These are phyloP conservation scores for Lachnellula arida DNA, from an alignment of 2,329 filamentous ascomycete genomes.

Conservation along the genomic window DNA sequence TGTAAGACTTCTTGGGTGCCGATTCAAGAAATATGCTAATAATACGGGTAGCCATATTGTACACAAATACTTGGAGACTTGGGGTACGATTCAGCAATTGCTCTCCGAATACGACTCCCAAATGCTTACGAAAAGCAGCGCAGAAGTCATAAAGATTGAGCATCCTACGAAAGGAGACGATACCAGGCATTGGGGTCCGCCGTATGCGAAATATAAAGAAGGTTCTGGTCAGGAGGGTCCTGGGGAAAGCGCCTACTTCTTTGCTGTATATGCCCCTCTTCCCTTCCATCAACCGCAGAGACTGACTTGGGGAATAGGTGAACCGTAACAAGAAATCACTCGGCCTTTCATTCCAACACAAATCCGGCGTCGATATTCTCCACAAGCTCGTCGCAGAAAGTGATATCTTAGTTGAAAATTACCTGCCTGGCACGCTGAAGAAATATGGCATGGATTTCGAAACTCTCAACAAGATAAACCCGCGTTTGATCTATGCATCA, in stretches of 20 bases:
- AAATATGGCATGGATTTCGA: slow-evolving; percentile 92
- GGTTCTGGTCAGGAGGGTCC: slow-evolving; percentile 58
- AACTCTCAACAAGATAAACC: slow-evolving; percentile 75
- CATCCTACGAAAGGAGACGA: slow-evolving; percentile 90
- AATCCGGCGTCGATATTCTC: slow-evolving; percentile 77
- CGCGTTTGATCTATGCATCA: slow-evolving; percentile 83
- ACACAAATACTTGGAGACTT: slow-evolving; percentile 95
- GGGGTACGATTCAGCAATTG: slow-evolving; percentile 57
- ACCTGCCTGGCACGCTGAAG: slow-evolving; percentile 80
- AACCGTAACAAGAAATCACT: slow-evolving; percentile 98
- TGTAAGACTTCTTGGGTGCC: slow-evolving; percentile 49
- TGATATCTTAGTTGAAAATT: slow-evolving; percentile 95
- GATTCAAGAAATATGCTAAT: neutral
- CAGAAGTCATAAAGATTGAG: slow-evolving; percentile 96
- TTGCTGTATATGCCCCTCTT: slow-evolving; percentile 57
- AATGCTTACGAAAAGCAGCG: slow-evolving; percentile 46
- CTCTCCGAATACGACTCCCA: slow-evolving; percentile 22
- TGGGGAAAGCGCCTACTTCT: slow-evolving; percentile 92
- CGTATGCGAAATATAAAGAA: slow-evolving; percentile 74
- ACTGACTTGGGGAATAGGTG: slow-evolving; percentile 48
- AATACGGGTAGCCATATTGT: slow-evolving; percentile 71
- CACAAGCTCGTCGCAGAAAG: slow-evolving; percentile 79
- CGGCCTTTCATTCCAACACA: slow-evolving; percentile 83
- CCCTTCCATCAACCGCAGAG: neutral
- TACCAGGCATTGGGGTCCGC: slow-evolving; percentile 93